These are phyloP conservation scores for Stephania yunnanensis DNA, from an alignment of 164 flowering plant genomes.

Conservation along the genomic window DNA sequence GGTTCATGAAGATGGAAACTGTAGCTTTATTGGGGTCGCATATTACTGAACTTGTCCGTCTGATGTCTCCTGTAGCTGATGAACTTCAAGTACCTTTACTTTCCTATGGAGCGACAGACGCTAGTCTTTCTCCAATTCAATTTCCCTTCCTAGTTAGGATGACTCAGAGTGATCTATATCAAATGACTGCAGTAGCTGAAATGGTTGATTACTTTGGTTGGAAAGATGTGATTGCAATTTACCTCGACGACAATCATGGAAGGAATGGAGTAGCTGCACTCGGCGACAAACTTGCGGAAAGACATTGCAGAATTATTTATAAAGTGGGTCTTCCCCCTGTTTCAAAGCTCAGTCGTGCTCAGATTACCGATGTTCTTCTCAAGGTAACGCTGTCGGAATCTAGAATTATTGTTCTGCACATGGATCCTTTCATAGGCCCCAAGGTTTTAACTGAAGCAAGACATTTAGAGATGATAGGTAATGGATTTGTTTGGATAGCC, in stretches of 20 bases:
- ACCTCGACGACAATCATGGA: constrained; percentile 71
- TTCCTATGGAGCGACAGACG: constrained; percentile 88
- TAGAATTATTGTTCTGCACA: constrained; percentile 68
- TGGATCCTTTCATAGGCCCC: constrained; percentile 46
- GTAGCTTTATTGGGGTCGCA: constrained; percentile 88
- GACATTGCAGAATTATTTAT: constrained; percentile 58
- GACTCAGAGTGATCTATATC: constrained; percentile 65
- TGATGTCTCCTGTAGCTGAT: constrained; percentile 61
- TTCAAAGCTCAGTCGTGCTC: constrained; percentile 22
- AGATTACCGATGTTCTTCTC: constrained; percentile 49
- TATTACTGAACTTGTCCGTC: constrained; percentile 69
- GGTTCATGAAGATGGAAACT: constrained; percentile 69
- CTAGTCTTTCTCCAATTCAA: constrained; percentile 70
- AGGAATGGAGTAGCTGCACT: constrained; percentile 76
- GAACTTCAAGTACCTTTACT: constrained; percentile 82
- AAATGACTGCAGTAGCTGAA: constrained; percentile 85
- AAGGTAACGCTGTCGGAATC: constrained; percentile 60
- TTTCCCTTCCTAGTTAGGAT: constrained; percentile 76
- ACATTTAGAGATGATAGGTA: constrained; percentile 67
- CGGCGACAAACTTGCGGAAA: constrained; percentile 61
- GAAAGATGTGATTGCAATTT: constrained; percentile 70
- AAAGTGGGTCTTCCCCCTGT: constrained; percentile 49
- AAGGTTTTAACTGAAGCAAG: constrained; percentile 53
- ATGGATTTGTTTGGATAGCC: constrained; percentile 89
- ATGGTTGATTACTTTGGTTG: constrained; percentile 61